Evolutionary conservation across 164 flowering plant genomes (phyloP).

Genomic region (Chloranthus sessilifolius): DNA sequence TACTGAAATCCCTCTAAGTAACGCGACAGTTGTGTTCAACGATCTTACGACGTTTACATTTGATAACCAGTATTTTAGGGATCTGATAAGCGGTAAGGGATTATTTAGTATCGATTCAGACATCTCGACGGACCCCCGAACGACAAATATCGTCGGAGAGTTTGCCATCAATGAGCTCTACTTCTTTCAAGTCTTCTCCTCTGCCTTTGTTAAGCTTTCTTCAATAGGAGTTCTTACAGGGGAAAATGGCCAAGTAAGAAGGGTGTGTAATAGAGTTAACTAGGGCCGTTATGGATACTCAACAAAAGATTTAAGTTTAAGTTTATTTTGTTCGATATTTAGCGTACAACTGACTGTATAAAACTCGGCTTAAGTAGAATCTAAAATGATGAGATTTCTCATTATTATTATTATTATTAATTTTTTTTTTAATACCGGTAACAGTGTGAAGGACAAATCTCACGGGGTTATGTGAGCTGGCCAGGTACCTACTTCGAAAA

Average conservation of each 20-base stretch:
- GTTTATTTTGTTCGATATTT: too few species aligned
- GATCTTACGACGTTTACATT: constrained; percentile 16
- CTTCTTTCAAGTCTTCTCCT: constrained; percentile 23
- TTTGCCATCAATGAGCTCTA: constrained; percentile 18
- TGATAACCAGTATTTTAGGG: constrained; percentile 21
- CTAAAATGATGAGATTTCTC: too few species aligned
- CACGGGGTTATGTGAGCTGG: too few species aligned
- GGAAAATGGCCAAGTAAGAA: constrained; percentile 17
- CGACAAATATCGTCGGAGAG: constrained; percentile 8
- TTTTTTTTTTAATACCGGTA: too few species aligned
- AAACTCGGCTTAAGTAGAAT: too few species aligned
- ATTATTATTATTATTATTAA: too few species aligned
- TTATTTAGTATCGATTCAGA: constrained; percentile 17
- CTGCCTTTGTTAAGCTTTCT: constrained; percentile 25
- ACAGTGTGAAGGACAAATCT: too few species aligned
- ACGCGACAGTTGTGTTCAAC: constrained; percentile 12
- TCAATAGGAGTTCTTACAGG: constrained; percentile 15
- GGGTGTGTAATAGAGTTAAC: constrained; percentile 13
- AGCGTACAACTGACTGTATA: too few species aligned
- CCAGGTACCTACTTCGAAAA: too few species aligned
- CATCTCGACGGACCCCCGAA: constrained; percentile 14
- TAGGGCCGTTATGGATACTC: too few species aligned
- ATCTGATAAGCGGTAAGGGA: constrained; percentile 12
- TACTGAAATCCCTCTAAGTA: constrained; percentile 8
- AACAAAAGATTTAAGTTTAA: too few species aligned